Evolutionary conservation across 306 rosid genomes (phyloP).

Genomic region (Senna tora): DNA sequence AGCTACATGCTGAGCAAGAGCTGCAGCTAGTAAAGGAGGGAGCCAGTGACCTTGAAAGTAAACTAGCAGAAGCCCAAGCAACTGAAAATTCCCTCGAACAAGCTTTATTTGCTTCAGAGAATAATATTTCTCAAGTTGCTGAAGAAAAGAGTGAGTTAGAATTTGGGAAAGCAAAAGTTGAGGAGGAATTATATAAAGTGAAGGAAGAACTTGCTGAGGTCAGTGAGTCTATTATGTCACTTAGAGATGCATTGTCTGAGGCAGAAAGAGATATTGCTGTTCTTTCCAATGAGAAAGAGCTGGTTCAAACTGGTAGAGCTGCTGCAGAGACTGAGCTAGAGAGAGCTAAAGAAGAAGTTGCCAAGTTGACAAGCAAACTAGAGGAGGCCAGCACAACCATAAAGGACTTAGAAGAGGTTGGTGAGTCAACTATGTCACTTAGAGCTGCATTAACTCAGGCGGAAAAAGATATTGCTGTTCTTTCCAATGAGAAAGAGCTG

Average conservation of each 20-base stretch:
- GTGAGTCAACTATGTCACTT: background rate
- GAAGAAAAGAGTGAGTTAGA: constrained; percentile 73
- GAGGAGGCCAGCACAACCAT: background rate
- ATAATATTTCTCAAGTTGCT: constrained; percentile 57
- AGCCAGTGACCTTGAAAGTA: constrained; percentile 45
- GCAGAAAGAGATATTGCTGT: constrained; percentile 11
- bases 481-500: background rate
- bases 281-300: constrained; percentile 1
- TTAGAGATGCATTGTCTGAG: constrained; percentile 4
- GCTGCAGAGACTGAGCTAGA: constrained; percentile 11
- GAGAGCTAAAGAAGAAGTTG: constrained; percentile 2
- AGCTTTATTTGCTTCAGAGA: constrained; percentile 66
- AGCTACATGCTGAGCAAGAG: constrained; percentile 62
- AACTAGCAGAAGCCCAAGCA: constrained; percentile 64
- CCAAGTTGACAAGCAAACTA: constrained; percentile 7
- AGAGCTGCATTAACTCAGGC: constrained; percentile 6
- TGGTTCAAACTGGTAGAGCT: background rate
- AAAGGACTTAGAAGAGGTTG: background rate
- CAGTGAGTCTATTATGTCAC: constrained; percentile 7
- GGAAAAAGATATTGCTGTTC: background rate
- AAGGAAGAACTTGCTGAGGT: constrained; percentile 60
- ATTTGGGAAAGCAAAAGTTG: constrained; percentile 50
- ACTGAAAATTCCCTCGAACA: constrained; percentile 60
- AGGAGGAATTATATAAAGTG: constrained; percentile 68
- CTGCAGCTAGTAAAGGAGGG: constrained; percentile 60